Conservation (phyloP, 2,329 filamentous ascomycete species). For the Hypoxylon sp. region DNA sequence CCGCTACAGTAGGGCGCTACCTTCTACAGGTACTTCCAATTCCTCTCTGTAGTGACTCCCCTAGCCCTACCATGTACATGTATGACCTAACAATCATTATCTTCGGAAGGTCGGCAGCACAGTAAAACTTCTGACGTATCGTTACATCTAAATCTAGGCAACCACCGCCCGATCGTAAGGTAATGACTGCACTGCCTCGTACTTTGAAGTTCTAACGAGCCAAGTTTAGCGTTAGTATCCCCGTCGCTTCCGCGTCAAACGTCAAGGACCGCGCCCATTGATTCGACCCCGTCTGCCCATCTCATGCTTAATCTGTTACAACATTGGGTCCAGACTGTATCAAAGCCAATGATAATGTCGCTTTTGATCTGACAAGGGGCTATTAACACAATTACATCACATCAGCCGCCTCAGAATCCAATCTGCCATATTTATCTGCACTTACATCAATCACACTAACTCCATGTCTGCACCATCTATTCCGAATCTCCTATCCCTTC, state of each 20-base stretch:
- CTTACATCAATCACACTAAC: constrained; percentile 1
- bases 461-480: constrained; percentile 80
- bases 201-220: constrained; percentile 15
- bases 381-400: constrained; percentile 31
- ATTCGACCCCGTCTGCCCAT: constrained; percentile 20
- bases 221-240: constrained; percentile 2
- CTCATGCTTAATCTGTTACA: constrained; percentile 27
- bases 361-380: constrained; percentile 19
- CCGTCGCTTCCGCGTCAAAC: constrained; percentile 5
- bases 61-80: too few species aligned
- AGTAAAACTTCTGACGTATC: constrained; percentile 18
- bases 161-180: constrained; percentile 22
- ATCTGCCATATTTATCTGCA: background rate
- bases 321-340: constrained; percentile 1
- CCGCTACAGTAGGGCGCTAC: background rate
- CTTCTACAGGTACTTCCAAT: background rate
- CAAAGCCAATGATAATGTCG: constrained; percentile 22
- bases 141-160: constrained; percentile 30
- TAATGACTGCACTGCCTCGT: constrained; percentile 34
- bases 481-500: constrained; percentile 78
- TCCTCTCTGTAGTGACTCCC: background rate
- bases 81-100: constrained; percentile 5
- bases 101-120: constrained; percentile 37
- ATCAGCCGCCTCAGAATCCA: constrained; percentile 13
- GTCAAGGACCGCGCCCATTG: constrained; percentile 8